Evolutionary conservation across 2,329 filamentous ascomycete species (phyloP), one percentile per base, ranked within the genome.

Genomic region (Gnomoniopsis sp.): DNA sequence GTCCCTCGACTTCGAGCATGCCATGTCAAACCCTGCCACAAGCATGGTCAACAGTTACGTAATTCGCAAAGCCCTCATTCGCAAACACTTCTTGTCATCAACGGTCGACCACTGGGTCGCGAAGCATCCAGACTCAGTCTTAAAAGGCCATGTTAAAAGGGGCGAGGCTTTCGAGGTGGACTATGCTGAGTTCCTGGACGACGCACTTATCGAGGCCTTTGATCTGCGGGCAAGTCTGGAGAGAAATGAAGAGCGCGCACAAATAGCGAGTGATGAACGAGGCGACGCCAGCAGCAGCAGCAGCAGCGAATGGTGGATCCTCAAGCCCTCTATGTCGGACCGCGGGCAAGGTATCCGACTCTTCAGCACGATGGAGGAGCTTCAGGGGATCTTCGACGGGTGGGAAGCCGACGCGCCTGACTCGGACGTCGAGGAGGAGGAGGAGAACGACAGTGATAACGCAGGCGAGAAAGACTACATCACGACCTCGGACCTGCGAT

Each of bases 291-390:
- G 73, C 33, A 75, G 82, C 46, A 81, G 82, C 12, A 34, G 73
- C 33, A 75, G 82, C 46, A 81, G 82, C 60, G 86, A 96, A 70
- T 99, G 93, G 93, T 99, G 95, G 95, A 98, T 99, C 65, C 74
- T 99, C 60, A 99, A 99, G 75, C 93, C 95, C 0, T 89, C 93
- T 10, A 98, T 99, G 95, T 96, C 91, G 72, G 95, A 99, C 70
- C 84, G 93, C 23, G 95, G 93, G 0, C 93, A 97, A 71, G 95
- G 95, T 1, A 97, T 99, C 59, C 79, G 91, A 43, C 77, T 99
- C 0, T 99, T 99, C 72, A 90, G 86, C 66, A 91, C 86, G 2
- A 90, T 95, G 77, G 86, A 88, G 57, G 88, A 96, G 69, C 77
- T 99, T n/a, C 88, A 89, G 61, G 81, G 71, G 15, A 95, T 99